Conservation (phyloP, 768 basidiomycete species). For the Russula griseocarnosa region DNA sequence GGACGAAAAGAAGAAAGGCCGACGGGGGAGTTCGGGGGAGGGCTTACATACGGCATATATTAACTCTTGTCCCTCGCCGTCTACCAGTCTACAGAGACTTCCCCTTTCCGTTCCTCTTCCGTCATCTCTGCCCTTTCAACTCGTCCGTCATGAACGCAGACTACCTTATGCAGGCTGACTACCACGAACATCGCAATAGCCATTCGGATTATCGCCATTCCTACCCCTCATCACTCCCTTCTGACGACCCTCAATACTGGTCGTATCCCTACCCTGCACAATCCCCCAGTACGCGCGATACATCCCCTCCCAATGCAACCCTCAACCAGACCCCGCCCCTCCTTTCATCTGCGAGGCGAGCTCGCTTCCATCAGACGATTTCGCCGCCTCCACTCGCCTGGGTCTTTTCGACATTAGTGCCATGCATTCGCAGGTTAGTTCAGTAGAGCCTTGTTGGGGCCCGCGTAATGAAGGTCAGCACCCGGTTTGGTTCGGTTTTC, state of each 20-base stretch:
- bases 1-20: neutral
- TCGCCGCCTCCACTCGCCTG: constrained; percentile 7
- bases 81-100: neutral
- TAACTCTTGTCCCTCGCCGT: neutral
- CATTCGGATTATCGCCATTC: constrained; percentile 14
- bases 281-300: constrained; percentile 7
- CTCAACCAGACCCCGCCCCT: neutral
- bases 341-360: constrained; percentile 9
- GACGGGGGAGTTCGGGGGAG: neutral
- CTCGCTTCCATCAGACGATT: neutral
- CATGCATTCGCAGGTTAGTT: constrained; percentile 8
- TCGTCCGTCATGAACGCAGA: constrained; percentile 9
- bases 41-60: neutral
- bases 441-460: constrained; percentile 19
- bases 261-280: constrained; percentile 14
- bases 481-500: neutral
- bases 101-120: neutral
- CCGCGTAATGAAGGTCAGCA: constrained; percentile 9
- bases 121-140: neutral
- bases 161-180: constrained; percentile 19
- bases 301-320: constrained; percentile 18
- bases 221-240: constrained; percentile 9
- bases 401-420: constrained; percentile 21
- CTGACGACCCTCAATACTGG: constrained; percentile 23
- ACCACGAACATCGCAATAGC: constrained; percentile 14